Percentiles rank a stretch among this genome's conserved stretches.
Conservation (phyloP, 139 green algal species). For the Dunaliella primolecta region DNA sequence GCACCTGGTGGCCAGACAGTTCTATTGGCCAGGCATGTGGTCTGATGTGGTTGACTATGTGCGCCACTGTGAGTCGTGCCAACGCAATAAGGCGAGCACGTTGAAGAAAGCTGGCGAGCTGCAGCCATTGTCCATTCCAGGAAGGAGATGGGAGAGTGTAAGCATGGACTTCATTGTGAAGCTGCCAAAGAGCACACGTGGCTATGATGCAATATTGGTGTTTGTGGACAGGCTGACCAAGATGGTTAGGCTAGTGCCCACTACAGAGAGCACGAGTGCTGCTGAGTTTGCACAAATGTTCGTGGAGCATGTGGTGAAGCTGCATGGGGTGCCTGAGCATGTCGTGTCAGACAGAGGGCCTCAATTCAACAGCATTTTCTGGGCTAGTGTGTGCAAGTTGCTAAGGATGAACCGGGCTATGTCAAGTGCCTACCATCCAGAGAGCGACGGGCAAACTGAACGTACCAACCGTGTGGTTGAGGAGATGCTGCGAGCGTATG, state of each 20-base stretch:
- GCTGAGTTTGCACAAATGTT: conserved; percentile 26
- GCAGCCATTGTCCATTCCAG: conserved; percentile 24
- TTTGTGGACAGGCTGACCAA: conserved; percentile 49
- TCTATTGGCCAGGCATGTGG: conserved; percentile 24
- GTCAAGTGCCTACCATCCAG: conserved; percentile 50
- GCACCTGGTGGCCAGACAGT: background rate
- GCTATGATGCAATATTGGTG: conserved; percentile 28
- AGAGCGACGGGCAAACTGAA: conserved; percentile 70
- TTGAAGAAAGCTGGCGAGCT: conserved; percentile 7
- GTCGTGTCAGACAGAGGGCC: conserved; percentile 41
- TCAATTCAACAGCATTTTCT: conserved; percentile 32
- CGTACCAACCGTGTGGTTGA: conserved; percentile 51
- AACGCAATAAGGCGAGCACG: conserved; percentile 32
- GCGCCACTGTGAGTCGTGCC: conserved; percentile 27
- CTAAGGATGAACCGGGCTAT: conserved; percentile 18
- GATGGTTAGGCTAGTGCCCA: conserved; percentile 31
- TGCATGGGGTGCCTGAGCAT: conserved; percentile 26
- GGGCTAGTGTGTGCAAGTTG: conserved; percentile 25
- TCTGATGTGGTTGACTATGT: conserved; percentile 21
- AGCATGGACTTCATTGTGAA: background rate
- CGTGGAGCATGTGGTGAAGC: conserved; percentile 21
- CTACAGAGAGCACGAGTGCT: background rate
- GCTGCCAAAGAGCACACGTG: conserved; percentile 20
- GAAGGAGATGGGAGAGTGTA: background rate
- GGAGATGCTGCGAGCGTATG: conserved; percentile 41